A percentile compares a stretch with the other conserved stretches of the same genome.
phyloP scores from a whole-genome alignment of 345 rosid genomes.

The Turritis glabra region DNA sequence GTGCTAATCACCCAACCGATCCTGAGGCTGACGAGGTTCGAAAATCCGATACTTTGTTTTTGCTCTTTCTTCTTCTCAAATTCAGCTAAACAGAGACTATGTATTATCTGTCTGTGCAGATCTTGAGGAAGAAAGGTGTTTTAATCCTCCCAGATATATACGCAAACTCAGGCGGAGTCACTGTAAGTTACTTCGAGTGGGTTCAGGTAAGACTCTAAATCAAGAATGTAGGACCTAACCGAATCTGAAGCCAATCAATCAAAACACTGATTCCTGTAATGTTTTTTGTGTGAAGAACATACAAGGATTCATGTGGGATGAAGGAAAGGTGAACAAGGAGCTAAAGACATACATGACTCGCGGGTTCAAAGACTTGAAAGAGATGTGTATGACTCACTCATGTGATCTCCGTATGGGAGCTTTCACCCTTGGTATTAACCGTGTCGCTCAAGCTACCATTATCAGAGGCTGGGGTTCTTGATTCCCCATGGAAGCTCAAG shows the following conservation, averaged over 20 bases:
- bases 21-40: constrained; percentile 95
- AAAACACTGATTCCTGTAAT: background rate
- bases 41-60: background rate
- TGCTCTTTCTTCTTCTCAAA: background rate
- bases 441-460: constrained; percentile 85
- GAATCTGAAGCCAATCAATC: background rate
- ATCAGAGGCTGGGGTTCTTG: constrained; percentile 94
- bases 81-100: background rate
- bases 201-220: constrained; percentile 64
- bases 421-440: constrained; percentile 92
- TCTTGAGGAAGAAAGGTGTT: constrained; percentile 81
- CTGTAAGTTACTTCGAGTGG: constrained; percentile 99
- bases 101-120: constrained; percentile 42
- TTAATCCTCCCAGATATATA: constrained; percentile 91
- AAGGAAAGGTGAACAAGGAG: constrained; percentile 82
- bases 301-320: constrained; percentile 99
- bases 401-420: constrained; percentile 99
- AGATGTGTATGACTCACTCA: constrained; percentile 78
- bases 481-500: background rate
- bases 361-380: constrained; percentile 79
- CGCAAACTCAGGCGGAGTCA: constrained; percentile 97
- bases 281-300: constrained; percentile 60
- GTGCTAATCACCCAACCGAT: constrained; percentile 97
- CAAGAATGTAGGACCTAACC: background rate
- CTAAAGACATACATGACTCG: constrained; percentile 76